Conservation (phyloP, 2,329 filamentous ascomycete genomes). For the Microcyclospora tardicrescens region DNA sequence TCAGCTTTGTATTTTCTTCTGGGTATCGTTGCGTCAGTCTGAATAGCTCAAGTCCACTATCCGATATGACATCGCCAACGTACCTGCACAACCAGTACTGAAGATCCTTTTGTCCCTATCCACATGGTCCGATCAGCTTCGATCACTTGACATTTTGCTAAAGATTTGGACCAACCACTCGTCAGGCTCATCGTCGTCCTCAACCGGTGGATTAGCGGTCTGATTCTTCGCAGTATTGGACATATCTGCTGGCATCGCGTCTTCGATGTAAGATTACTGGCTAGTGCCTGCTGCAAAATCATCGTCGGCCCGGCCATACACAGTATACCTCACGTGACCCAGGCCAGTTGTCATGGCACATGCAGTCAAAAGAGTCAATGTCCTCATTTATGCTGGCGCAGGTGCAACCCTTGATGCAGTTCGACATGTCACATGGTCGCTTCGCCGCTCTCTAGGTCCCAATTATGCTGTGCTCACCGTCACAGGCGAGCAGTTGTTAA, state of each 20-base stretch:
- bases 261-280: neutral
- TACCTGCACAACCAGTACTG: slow-evolving; percentile 87
- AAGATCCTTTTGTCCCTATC: slow-evolving; percentile 92
- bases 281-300: neutral
- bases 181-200: slow-evolving; percentile 78
- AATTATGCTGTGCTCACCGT: slow-evolving; percentile 89
- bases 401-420: slow-evolving; percentile 83
- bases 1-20: slow-evolving; percentile 86
- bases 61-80: slow-evolving; percentile 9
- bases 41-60: neutral
- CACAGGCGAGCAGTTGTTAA: slow-evolving; percentile 62
- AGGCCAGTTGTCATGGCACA: slow-evolving; percentile 7
- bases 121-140: slow-evolving; percentile 4
- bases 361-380: slow-evolving; percentile 60
- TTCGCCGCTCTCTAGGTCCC: slow-evolving; percentile 73
- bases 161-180: slow-evolving; percentile 56
- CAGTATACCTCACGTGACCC: slow-evolving; percentile 8
- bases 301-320: neutral
- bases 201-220: slow-evolving; percentile 13
- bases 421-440: slow-evolving; percentile 73
- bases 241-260: slow-evolving; percentile 11
- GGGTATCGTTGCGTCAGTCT: slow-evolving; percentile 3
- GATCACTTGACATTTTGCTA: neutral
- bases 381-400: slow-evolving; percentile 81
- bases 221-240: slow-evolving; percentile 17